Evolutionary conservation across 148 eudicot genomes (phyloP).

Genomic region (Vaccinium corymbosum): DNA sequence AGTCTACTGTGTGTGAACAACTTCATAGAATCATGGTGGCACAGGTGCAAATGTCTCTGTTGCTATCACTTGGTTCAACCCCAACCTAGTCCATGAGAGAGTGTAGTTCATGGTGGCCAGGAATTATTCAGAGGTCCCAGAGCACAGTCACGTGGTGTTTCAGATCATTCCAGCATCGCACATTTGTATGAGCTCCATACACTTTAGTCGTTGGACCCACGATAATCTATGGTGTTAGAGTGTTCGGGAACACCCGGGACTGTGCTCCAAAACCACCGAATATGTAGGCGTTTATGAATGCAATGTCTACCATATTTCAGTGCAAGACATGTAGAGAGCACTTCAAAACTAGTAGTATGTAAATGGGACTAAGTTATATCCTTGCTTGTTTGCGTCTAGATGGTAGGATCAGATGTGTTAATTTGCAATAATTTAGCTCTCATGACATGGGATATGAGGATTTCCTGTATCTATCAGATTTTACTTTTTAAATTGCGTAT

Average conservation of each 20-base stretch:
- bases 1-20: slow-evolving; percentile 33
- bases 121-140: no score
- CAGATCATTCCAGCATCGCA: no score
- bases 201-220: no score
- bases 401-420: not conserved
- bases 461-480: not conserved
- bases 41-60: slow-evolving; percentile 28
- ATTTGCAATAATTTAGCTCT: not conserved
- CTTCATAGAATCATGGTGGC: slow-evolving; percentile 17
- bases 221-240: no score
- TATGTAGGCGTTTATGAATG: not conserved
- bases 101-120: no score
- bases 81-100: slow-evolving; percentile 14
- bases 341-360: not conserved
- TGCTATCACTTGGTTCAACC: slow-evolving; percentile 29
- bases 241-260: no score
- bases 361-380: not conserved
- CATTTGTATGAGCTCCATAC: no score
- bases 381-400: not conserved
- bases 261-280: no score
- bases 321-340: not conserved
- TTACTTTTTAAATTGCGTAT: not conserved
- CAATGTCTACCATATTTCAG: not conserved
- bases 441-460: not conserved
- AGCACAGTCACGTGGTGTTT: no score